Conservation (phyloP, 176 grass and related monocot genomes). For the Rhynchospora tenuis region DNA sequence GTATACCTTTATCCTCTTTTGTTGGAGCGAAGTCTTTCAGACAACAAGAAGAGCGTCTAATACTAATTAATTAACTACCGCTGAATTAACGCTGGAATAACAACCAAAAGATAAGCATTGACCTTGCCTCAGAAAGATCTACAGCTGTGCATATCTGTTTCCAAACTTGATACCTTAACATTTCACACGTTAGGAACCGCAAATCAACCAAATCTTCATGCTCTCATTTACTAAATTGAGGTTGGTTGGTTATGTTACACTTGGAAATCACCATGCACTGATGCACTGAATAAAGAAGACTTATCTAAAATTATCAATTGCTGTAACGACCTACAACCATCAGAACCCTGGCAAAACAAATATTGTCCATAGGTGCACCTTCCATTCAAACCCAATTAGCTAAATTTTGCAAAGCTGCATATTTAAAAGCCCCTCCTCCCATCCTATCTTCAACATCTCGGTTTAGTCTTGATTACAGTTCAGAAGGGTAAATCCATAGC, state of each 20-base stretch:
- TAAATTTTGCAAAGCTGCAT: background rate
- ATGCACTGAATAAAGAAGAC: background rate
- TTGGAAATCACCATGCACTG: background rate
- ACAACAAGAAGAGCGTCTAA: background rate
- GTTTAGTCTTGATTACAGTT: conserved; percentile 1
- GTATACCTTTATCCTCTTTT: background rate
- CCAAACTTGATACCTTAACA: background rate
- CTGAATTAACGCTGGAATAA: background rate
- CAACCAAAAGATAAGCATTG: background rate
- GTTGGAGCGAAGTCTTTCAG: background rate
- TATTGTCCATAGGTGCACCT: conserved; percentile 13
- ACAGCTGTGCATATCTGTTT: background rate
- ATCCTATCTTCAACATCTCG: background rate
- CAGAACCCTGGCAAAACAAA: conserved; percentile 8
- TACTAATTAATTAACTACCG: background rate
- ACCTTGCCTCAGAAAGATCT: background rate
- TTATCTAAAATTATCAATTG: conserved; percentile 19
- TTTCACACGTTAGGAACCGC: background rate
- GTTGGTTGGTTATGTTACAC: background rate
- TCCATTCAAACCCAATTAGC: background rate
- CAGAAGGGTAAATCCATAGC: conserved; percentile 19
- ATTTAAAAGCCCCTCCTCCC: conserved; percentile 11
- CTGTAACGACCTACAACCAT: background rate
- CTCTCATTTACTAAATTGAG: background rate
- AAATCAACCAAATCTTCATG: background rate